phyloP scores from a whole-genome alignment of 2,329 filamentous ascomycete species.

The Cladorrhinum sp. region DNA sequence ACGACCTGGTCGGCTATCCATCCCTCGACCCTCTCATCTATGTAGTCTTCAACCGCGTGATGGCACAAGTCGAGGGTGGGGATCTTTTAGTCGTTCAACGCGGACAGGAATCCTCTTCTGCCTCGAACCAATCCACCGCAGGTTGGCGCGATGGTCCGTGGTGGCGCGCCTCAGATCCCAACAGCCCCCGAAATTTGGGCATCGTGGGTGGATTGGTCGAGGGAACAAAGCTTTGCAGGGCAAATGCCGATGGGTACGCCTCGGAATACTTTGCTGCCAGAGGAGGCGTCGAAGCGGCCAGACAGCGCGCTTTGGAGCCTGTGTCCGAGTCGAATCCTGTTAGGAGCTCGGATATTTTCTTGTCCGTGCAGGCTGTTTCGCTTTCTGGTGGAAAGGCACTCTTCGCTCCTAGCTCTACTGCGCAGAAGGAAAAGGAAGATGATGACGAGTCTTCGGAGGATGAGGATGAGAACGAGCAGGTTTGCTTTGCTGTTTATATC shows the following conservation, averaged over 20 bases:
- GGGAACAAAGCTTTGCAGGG: slow-evolving; percentile 86
- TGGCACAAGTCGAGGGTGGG: slow-evolving; percentile 98
- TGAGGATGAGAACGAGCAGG: slow-evolving; percentile 55
- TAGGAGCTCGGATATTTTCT: slow-evolving; percentile 88
- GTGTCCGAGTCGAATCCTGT: slow-evolving; percentile 85
- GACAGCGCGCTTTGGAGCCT: slow-evolving; percentile 73
- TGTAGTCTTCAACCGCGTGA: slow-evolving; percentile 87
- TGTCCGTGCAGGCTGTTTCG: slow-evolving; percentile 85
- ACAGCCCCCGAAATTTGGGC: slow-evolving; percentile 70
- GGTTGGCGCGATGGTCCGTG: slow-evolving; percentile 94
- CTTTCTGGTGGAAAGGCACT: slow-evolving; percentile 62
- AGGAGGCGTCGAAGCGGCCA: slow-evolving; percentile 78
- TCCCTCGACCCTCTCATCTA: slow-evolving; percentile 92
- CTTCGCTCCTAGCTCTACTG: slow-evolving; percentile 57
- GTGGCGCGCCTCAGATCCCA: slow-evolving; percentile 69
- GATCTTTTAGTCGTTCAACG: slow-evolving; percentile 93
- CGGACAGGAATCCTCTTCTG: slow-evolving; percentile 70
- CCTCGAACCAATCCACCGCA: slow-evolving; percentile 50
- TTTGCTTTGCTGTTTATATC: slow-evolving; percentile 75
- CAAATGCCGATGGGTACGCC: slow-evolving; percentile 83
- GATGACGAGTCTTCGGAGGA: slow-evolving; percentile 50
- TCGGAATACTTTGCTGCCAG: slow-evolving; percentile 75
- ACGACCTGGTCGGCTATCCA: slow-evolving; percentile 92
- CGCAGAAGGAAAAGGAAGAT: slow-evolving; percentile 54
- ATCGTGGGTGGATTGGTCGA: slow-evolving; percentile 77